A percentile compares a stretch with the other conserved stretches of the same genome.
phyloP scores from a whole-genome alignment of 208 protist species.

The Porcisia hertigi region DNA sequence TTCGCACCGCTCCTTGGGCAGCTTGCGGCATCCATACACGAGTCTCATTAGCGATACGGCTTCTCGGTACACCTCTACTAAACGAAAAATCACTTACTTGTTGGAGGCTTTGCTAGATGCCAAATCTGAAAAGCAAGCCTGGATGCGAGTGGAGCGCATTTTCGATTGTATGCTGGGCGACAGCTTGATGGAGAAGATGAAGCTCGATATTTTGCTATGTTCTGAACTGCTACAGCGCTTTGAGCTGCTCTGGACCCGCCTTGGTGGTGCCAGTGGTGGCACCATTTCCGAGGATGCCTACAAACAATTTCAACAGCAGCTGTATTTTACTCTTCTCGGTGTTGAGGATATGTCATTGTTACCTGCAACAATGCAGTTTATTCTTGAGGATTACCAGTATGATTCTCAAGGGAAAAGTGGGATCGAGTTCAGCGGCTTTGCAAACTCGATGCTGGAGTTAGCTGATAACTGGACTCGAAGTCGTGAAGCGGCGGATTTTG shows the following conservation, averaged over 20 bases:
- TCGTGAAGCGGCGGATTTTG: slow-evolving; percentile 42
- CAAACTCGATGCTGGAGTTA: slow-evolving; percentile 69
- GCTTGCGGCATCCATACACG: slow-evolving; percentile 71
- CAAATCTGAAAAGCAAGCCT: slow-evolving; percentile 51
- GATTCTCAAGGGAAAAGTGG: slow-evolving; percentile 44
- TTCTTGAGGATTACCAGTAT: slow-evolving; percentile 60
- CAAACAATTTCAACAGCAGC: slow-evolving; percentile 57
- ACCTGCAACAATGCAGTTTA: slow-evolving; percentile 45
- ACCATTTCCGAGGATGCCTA: slow-evolving; percentile 55
- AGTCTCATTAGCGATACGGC: slow-evolving; percentile 44
- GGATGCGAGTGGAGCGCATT: slow-evolving; percentile 51
- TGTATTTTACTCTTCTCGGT: slow-evolving; percentile 59
- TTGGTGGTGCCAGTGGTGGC: slow-evolving; percentile 30
- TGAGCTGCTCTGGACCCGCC: slow-evolving; percentile 53
- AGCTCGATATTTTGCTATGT: slow-evolving; percentile 42
- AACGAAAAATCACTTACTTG: slow-evolving; percentile 39
- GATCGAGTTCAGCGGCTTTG: slow-evolving; percentile 63
- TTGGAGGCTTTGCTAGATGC: slow-evolving; percentile 55
- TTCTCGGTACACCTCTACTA: slow-evolving; percentile 13
- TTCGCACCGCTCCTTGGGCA: slow-evolving; percentile 63
- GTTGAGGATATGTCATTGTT: slow-evolving; percentile 50
- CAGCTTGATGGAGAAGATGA: slow-evolving; percentile 55
- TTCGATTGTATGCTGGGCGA: slow-evolving; percentile 74
- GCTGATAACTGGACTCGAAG: slow-evolving; percentile 75
- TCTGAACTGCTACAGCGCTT: slow-evolving; percentile 40